Percentiles rank a stretch among this genome's conserved stretches.
phyloP scores from a whole-genome alignment of 176 grass and related monocot species.

The Ensete glaucum region DNA sequence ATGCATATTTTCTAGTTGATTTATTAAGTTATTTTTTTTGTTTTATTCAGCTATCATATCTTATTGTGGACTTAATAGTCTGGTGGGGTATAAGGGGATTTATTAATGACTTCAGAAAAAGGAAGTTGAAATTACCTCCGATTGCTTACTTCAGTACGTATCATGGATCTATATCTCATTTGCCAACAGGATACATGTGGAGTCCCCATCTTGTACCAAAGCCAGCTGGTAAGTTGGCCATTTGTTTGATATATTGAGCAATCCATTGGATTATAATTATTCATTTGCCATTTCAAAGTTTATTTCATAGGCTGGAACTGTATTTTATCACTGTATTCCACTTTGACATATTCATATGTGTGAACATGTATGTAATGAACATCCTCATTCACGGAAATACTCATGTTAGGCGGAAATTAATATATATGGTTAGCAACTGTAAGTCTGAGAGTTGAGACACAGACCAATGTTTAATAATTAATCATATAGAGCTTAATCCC shows the following conservation, averaged over 20 bases:
- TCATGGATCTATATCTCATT: slow-evolving; percentile 95
- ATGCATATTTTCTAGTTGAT: background rate
- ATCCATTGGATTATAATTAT: background rate
- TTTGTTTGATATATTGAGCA: background rate
- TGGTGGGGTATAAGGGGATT: slow-evolving; percentile 97
- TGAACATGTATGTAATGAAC: background rate
- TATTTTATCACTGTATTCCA: background rate
- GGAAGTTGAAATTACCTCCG: slow-evolving; percentile 76
- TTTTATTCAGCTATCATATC: slow-evolving; percentile 82
- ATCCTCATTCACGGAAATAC: background rate
- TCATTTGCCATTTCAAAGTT: background rate
- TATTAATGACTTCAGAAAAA: slow-evolving; percentile 96
- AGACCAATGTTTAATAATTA: background rate
- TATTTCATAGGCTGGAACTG: background rate
- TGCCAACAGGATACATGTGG: slow-evolving; percentile 99
- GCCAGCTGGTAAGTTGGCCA: slow-evolving; percentile 54
- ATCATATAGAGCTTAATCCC: too few species aligned
- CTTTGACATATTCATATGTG: background rate
- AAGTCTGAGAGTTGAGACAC: background rate
- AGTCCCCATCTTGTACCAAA: slow-evolving; percentile 88
- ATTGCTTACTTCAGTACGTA: slow-evolving; percentile 99
- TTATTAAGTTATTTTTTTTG: background rate
- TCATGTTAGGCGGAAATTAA: background rate
- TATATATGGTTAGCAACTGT: background rate
- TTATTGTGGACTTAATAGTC: slow-evolving; percentile 79